A percentile compares a stretch with the other conserved stretches of the same genome.
Conservation (phyloP, 2,329 filamentous ascomycete species). For the Dactylellina leptospora region DNA sequence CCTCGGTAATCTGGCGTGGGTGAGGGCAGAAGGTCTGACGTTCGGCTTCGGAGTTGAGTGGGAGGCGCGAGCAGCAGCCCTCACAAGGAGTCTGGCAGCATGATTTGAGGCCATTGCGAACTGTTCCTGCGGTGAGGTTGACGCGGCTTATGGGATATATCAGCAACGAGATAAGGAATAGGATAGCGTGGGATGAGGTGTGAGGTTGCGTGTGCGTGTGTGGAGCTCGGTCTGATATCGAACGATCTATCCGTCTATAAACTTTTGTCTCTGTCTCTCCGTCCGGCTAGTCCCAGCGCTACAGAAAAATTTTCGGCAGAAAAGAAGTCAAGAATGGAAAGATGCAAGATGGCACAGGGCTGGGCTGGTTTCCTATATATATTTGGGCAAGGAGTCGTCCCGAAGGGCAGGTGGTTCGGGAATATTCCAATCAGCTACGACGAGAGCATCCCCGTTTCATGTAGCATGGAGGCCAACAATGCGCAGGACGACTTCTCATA, state of each 20-base stretch:
- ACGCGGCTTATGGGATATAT: neutral
- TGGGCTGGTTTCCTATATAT: constrained; percentile 26
- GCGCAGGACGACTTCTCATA: no score
- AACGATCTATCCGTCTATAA: neutral
- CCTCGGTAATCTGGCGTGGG: constrained; percentile 33
- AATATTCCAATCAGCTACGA: constrained; percentile 35
- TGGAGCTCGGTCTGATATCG: neutral
- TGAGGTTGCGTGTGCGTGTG: no score
- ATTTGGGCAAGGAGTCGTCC: constrained; percentile 20
- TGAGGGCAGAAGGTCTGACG: constrained; percentile 28
- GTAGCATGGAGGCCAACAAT: no score
- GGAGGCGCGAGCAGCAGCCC: constrained; percentile 41
- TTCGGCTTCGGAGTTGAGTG: constrained; percentile 25
- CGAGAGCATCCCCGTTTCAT: constrained; percentile 6
- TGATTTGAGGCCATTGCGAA: constrained; percentile 47
- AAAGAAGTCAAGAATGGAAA: neutral
- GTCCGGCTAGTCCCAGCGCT: neutral
- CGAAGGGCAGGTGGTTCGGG: constrained; percentile 51
- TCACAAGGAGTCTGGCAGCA: constrained; percentile 41
- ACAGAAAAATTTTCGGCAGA: constrained; percentile 20
- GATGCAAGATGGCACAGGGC: constrained; percentile 16
- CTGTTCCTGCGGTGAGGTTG: neutral
- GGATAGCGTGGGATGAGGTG: neutral
- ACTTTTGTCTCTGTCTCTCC: neutral
- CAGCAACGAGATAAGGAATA: constrained; percentile 9